Conservation (phyloP, 2,329 filamentous ascomycete species). For the Capronia americana region DNA sequence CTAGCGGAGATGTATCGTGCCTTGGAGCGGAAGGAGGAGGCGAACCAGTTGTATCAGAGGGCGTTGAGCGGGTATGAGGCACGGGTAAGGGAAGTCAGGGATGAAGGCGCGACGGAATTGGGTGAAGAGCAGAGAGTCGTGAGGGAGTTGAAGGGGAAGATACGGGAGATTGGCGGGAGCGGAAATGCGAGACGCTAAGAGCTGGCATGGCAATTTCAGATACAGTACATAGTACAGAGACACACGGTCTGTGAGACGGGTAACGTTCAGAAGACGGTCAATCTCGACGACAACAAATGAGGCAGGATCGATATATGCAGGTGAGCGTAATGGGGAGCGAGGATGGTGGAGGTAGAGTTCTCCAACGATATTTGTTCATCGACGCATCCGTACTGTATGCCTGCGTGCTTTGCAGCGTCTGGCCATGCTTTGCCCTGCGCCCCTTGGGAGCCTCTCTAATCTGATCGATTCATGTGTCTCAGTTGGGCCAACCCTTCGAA, state of each 20-base stretch:
- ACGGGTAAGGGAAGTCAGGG: background rate
- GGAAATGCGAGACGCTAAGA: background rate
- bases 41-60: background rate
- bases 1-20: slow-evolving; percentile 4
- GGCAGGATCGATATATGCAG: background rate
- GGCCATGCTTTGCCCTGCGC: background rate
- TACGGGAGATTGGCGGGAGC: background rate
- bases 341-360: background rate
- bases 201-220: background rate
- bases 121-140: slow-evolving; percentile 1
- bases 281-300: background rate
- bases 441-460: background rate
- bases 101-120: background rate
- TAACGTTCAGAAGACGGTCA: background rate
- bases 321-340: background rate
- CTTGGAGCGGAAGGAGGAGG: slow-evolving; percentile 4
- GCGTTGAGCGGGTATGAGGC: slow-evolving; percentile 1
- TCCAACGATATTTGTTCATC: background rate
- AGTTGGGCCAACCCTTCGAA: background rate
- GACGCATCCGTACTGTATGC: background rate
- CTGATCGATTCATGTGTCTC: background rate
- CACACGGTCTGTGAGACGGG: background rate
- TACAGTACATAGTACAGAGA: background rate
- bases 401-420: background rate
- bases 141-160: slow-evolving; percentile 3